Conservation (phyloP, 768 basidiomycete species). For the Pulveroboletus sp. region DNA sequence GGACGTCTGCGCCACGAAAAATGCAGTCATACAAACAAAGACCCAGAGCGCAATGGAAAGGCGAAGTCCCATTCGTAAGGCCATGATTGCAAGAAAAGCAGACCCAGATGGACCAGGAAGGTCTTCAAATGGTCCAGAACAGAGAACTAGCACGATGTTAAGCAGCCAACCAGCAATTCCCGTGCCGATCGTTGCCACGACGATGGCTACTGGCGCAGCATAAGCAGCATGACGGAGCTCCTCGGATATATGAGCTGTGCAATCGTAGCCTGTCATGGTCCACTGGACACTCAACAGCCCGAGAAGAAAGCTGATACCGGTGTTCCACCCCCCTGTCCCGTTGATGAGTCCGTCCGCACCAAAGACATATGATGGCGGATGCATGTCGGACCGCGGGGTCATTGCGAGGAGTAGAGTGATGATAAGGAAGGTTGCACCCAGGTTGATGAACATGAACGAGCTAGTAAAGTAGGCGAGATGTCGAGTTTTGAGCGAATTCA, state of each 20-base stretch:
- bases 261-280: constrained; percentile 38
- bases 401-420: constrained; percentile 40
- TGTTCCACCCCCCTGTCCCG: constrained; percentile 38
- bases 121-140: constrained; percentile 44
- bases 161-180: constrained; percentile 58
- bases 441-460: constrained; percentile 43
- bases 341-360: constrained; percentile 39
- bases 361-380: constrained; percentile 53
- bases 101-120: constrained; percentile 51
- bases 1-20: constrained; percentile 49
- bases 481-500: constrained; percentile 42
- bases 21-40: constrained; percentile 59
- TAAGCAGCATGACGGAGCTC: constrained; percentile 52
- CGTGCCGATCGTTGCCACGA: constrained; percentile 43
- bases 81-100: constrained; percentile 57
- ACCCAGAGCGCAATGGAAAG: constrained; percentile 53
- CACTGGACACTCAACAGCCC: constrained; percentile 46
- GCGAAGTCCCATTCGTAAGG: constrained; percentile 45
- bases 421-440: constrained; percentile 39
- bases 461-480: constrained; percentile 31
- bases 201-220: constrained; percentile 41
- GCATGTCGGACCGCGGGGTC: constrained; percentile 50
- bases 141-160: constrained; percentile 59
- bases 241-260: constrained; percentile 31
- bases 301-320: constrained; percentile 41